Conservation (phyloP, 2,329 filamentous ascomycete species). For the Neofusicoccum umdonicola region DNA sequence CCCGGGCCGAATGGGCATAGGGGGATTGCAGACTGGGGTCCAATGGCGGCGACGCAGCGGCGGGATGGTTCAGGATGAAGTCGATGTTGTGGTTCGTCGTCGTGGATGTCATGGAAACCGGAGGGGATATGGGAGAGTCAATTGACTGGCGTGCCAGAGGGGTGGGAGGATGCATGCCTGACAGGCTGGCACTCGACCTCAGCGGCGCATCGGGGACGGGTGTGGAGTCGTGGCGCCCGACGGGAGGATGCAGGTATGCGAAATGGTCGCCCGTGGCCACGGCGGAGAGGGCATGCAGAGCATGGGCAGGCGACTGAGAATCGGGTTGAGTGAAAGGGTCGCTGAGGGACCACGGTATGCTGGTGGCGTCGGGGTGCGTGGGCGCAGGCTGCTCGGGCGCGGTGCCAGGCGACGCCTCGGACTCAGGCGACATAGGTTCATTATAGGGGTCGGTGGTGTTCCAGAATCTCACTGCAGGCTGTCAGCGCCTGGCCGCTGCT, state of each 20-base stretch:
- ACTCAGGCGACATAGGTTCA: slow-evolving; percentile 39
- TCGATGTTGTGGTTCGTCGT: slow-evolving; percentile 50
- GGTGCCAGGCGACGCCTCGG: slow-evolving; percentile 11
- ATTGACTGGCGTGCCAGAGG: slow-evolving; percentile 25
- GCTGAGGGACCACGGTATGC: slow-evolving; percentile 17
- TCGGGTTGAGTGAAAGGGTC: slow-evolving; percentile 2
- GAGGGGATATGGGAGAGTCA: slow-evolving; percentile 39
- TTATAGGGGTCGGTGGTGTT: slow-evolving; percentile 62
- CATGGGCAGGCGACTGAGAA: slow-evolving; percentile 44
- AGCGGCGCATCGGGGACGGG: slow-evolving; percentile 20
- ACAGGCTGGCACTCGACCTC: slow-evolving; percentile 19
- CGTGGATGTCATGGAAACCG: slow-evolving; percentile 36
- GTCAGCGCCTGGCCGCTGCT: neutral
- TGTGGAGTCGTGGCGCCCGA: slow-evolving; percentile 28
- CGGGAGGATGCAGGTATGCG: slow-evolving; percentile 32
- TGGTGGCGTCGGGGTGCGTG: neutral
- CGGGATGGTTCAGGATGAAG: slow-evolving; percentile 51
- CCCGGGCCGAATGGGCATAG: slow-evolving; percentile 24
- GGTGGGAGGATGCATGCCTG: slow-evolving; percentile 23
- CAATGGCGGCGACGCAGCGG: slow-evolving; percentile 33
- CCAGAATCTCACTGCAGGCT: slow-evolving; percentile 55
- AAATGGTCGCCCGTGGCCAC: slow-evolving; percentile 47
- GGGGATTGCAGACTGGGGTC: slow-evolving; percentile 35
- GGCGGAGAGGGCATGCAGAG: slow-evolving; percentile 55
- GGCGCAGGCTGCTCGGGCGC: slow-evolving; percentile 1